These are phyloP conservation scores for Leccinum solheimii DNA, from an alignment of 1,284 basidiomycete species.

Conservation along the genomic window DNA sequence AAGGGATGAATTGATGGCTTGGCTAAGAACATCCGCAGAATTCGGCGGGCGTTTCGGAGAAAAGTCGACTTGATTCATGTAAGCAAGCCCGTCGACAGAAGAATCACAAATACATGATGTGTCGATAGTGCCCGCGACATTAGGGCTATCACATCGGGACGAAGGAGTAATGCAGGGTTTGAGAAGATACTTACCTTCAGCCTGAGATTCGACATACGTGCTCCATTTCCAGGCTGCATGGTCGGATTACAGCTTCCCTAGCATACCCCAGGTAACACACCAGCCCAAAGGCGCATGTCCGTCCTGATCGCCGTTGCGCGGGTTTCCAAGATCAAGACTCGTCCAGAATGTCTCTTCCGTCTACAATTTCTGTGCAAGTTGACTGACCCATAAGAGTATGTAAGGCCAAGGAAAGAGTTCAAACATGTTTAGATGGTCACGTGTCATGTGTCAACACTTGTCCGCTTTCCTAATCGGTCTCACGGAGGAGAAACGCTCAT, in stretches of 20 bases:
- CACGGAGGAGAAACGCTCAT: not conserved
- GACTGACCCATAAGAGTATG: not conserved
- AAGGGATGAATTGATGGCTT: not conserved
- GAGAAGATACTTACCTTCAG: constrained; percentile 10
- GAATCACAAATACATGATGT: not conserved
- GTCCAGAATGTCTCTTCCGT: not conserved
- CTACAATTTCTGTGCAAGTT: not conserved
- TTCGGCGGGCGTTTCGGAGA: constrained; percentile 10
- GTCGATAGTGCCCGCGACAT: not conserved
- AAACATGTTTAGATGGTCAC: not conserved
- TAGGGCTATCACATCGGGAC: constrained; percentile 22
- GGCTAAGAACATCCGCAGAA: constrained; percentile 7
- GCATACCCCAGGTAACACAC: constrained; percentile 11
- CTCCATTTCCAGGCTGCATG: constrained; percentile 17
- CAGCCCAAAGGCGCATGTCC: constrained; percentile 21
- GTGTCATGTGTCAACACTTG: constrained; percentile 6
- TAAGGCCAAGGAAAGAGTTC: not conserved
- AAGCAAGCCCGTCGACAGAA: constrained; percentile 1
- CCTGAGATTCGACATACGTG: constrained; percentile 2
- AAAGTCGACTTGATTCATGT: constrained; percentile 3
- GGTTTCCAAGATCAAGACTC: constrained; percentile 1
- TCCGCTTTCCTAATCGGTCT: constrained; percentile 1
- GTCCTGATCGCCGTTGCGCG: constrained; percentile 29
- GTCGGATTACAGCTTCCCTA: constrained; percentile 1
- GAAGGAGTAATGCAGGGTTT: constrained; percentile 10